A percentile compares a stretch with the other conserved stretches of the same genome.
phyloP scores from a whole-genome alignment of 257 asterid species.

The Plantago elongata region DNA sequence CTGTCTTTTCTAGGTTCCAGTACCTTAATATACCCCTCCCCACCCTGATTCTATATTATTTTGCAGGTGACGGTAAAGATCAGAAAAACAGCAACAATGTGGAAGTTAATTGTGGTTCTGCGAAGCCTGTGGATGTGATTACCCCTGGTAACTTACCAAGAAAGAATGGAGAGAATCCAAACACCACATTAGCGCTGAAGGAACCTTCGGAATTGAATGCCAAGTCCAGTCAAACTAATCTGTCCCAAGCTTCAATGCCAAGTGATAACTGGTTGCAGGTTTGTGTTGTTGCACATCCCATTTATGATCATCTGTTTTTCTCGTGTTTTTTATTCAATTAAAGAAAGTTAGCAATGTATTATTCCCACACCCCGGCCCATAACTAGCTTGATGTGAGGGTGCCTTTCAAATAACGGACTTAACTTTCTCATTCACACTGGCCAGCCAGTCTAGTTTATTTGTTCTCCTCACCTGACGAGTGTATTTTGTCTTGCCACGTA shows the following conservation, averaged over 20 bases:
- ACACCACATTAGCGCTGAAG: conserved; percentile 42
- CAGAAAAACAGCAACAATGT: conserved; percentile 31
- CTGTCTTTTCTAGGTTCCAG: neutral
- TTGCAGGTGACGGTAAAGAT: conserved; percentile 37
- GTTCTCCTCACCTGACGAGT: neutral
- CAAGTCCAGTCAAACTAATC: conserved; percentile 37
- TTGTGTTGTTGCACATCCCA: conserved; percentile 4
- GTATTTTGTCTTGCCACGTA: conserved; percentile 24
- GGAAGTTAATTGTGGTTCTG: conserved; percentile 40
- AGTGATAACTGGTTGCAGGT: conserved; percentile 72
- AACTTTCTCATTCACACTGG: too few species aligned
- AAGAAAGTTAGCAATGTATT: too few species aligned
- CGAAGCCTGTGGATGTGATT: conserved; percentile 30
- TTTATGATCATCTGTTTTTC: neutral
- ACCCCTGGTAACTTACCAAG: conserved; percentile 29
- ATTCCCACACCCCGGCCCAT: too few species aligned
- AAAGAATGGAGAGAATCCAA: conserved; percentile 32
- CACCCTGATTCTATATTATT: too few species aligned
- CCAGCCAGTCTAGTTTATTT: neutral
- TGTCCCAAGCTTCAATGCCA: conserved; percentile 35
- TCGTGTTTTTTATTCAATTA: neutral
- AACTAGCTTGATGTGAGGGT: too few species aligned
- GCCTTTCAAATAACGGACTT: too few species aligned
- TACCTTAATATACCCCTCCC: conserved; percentile 9
- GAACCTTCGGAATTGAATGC: conserved; percentile 39